Conservation (phyloP, 768 basidiomycete genomes). For the Baorangia bicolor region DNA sequence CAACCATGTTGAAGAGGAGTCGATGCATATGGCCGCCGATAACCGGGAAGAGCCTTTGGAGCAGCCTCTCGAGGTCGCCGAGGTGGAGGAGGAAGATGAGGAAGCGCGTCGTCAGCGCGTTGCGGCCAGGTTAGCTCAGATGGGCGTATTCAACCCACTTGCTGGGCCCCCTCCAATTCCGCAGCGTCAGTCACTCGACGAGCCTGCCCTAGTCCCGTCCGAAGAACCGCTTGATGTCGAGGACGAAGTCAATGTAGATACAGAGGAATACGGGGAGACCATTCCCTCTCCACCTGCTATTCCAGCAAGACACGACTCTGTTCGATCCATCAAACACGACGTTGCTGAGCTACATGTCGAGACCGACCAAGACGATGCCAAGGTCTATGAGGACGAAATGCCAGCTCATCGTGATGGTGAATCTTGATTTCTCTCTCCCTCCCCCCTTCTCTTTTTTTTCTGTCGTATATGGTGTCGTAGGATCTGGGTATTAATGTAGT, state of each 20-base stretch:
- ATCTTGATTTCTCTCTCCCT: slow-evolving; percentile 34
- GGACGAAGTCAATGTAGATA: slow-evolving; percentile 25
- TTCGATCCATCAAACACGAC: slow-evolving; percentile 14
- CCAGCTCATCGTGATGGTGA: slow-evolving; percentile 39
- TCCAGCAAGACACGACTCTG: slow-evolving; percentile 22
- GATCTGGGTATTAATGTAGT: slow-evolving; percentile 33
- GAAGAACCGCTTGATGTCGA: slow-evolving; percentile 18
- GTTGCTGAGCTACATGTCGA: slow-evolving; percentile 16
- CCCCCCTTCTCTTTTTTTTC: slow-evolving; percentile 6
- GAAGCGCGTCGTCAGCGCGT: slow-evolving; percentile 54
- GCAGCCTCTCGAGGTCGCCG: not conserved
- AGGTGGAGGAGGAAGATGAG: slow-evolving; percentile 46
- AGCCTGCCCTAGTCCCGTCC: not conserved
- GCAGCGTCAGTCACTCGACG: slow-evolving; percentile 18
- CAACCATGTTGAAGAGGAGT: not conserved
- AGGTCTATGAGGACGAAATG: slow-evolving; percentile 15
- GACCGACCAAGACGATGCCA: slow-evolving; percentile 15
- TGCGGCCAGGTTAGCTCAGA: slow-evolving; percentile 57
- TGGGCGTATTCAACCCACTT: slow-evolving; percentile 62
- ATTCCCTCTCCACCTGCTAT: slow-evolving; percentile 19
- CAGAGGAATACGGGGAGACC: slow-evolving; percentile 25
- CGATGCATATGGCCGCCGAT: not conserved
- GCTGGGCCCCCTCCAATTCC: slow-evolving; percentile 33
- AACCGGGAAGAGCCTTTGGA: slow-evolving; percentile 6
- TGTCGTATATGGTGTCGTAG: slow-evolving; percentile 26